phyloP scores from a whole-genome alignment of 805 yeast genomes.

The Candida nanaspora region DNA sequence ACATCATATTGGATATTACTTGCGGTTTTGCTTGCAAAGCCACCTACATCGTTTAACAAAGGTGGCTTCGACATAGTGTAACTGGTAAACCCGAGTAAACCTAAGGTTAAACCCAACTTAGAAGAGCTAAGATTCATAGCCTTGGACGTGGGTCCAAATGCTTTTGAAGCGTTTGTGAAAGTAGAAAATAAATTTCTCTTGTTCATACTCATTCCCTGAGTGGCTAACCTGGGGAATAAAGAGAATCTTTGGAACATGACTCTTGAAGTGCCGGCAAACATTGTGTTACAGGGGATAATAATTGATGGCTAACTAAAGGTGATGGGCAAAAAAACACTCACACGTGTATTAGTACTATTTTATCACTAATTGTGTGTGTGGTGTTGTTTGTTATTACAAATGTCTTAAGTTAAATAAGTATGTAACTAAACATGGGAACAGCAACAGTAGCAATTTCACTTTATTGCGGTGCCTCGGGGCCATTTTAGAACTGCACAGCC shows the following conservation, averaged over 20 bases:
- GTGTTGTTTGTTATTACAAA: no score
- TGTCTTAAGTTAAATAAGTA: no score
- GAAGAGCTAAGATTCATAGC: neutral
- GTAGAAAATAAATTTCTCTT: neutral
- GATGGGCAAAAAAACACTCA: no score
- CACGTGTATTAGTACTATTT: no score
- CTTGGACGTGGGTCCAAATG: neutral
- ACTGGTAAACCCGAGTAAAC: constrained; percentile 14
- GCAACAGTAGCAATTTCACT: no score
- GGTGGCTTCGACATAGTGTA: constrained; percentile 11
- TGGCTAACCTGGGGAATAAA: neutral
- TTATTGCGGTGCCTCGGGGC: no score
- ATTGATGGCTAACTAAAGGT: no score
- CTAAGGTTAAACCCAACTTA: constrained; percentile 4
- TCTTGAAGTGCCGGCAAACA: constrained; percentile 1
- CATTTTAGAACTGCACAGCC: no score
- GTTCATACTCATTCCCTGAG: neutral
- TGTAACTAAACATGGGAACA: no score
- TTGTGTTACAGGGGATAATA: constrained; percentile 3
- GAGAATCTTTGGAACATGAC: neutral
- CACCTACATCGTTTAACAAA: constrained; percentile 5
- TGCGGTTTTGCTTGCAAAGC: neutral
- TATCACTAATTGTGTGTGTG: no score
- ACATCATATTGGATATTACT: neutral
- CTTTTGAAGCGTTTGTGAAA: neutral